Base-by-base conservation (phyloP, 352 stramenopile genomes). In the Aphanomyces cochlioides region DNA sequence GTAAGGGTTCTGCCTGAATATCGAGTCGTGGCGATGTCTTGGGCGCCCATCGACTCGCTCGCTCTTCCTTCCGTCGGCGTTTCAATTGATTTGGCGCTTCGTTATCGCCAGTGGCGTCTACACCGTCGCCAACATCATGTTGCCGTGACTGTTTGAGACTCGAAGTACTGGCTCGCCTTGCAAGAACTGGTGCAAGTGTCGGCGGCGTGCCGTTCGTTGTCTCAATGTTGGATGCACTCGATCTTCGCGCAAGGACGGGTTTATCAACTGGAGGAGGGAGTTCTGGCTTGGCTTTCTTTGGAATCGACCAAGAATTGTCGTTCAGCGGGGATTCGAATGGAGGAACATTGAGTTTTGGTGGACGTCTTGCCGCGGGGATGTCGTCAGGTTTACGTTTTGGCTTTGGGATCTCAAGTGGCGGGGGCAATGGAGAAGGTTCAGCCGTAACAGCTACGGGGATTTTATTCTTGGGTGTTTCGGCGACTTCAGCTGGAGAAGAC, bases 171-270 rank as follows among this genome's bases (percentile, higher is more conserved):
- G 28, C 28, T 28, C 28, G 28, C 28, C 28, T 28, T 28, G 28
- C 28, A 28, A 28, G 28, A 28, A 28, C 28, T 28, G 28, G 28
- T 28, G 28, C 28, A 28, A 28, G 28, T 28, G 28, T 28, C 28
- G 28, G 28, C 28, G 28, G 28, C 28, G 28, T 28, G 28, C 28
- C 28, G 28, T 28, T 28, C 28, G 28, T 28, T 28, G 28, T 28
- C 28, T 58, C 50, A 7, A 61, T 37, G 54, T 37, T 61, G 19
- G 54, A 61, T 41, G 54, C 43, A 41, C 54, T 61, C 6, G 54
- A 7, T 37, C 54, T 7, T 41, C 54, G 54, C 2, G 10, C 37
- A 28, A 61, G n/a, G 7, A 37, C 6, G 10, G 54, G 15, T 13
- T 17, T 8, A 7, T 19, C 13, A 1, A 19, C 13, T 53, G 45